Evolutionary conservation across 2,329 filamentous ascomycete species (phyloP), one percentile per base, ranked within the genome.

Genomic region (Aspergillus viridinutans): DNA sequence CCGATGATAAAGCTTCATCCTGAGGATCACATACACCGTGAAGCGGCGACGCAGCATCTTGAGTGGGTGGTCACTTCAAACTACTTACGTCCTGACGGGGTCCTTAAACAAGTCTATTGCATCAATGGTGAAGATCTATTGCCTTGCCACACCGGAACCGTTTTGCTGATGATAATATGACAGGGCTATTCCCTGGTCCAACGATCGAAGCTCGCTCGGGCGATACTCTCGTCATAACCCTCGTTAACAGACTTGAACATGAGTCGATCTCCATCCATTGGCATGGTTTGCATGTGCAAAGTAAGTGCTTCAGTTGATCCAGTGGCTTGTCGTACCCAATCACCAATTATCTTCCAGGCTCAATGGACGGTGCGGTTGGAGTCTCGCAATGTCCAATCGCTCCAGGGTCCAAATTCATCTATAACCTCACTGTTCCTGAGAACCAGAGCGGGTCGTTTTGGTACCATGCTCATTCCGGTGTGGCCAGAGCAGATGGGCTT

Each of bases 361-460:
- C 59, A 28, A 90, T 91, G 85, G 90, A 93, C 70, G 90, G 90
- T 0, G 84, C 87, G 0, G 74, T 76, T 0, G 80, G 81, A 49
- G 83, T 89, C 26, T 83, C 86, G 1, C 89, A 92, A 68, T 90
- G 87, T 61, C 70, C 80, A 1, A 87, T 92, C 55, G 4, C 80
- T 0, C 82, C 88, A 0, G 88, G 88, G 3, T 73, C 76, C 8
- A 65, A 63, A n/a, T 77, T 76, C 58, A 66, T 69, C 45, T 79
- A 79, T 57, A 69, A 74, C 29, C 67, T 81, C 64, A 75, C 70
- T 7, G 72, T 75, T 35, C 66, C 72, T 1, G 48, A 60, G 8
- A 60, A 71, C 38, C 75, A 79, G 60, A 72, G 70, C 53, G 77
- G 77, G 4, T 80, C 78, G 1, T 80, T 78, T 58, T 81, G 80